phyloP scores from a whole-genome alignment of 164 flowering plant species.

The Aristolochia contorta region DNA sequence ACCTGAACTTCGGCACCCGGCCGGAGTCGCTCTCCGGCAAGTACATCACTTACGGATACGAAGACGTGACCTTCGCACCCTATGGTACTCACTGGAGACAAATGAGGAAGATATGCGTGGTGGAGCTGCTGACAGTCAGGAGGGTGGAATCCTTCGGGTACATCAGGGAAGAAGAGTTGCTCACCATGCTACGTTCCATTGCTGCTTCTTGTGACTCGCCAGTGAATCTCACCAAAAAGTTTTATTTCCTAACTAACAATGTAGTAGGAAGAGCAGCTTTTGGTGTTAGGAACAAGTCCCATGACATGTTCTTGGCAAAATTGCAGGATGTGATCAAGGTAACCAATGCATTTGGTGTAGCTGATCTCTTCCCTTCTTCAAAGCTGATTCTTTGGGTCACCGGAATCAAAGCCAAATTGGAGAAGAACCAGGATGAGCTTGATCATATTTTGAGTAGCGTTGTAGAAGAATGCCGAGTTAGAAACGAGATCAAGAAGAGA shows the following conservation, averaged over 20 bases:
- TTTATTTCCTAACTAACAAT: slow-evolving; percentile 1
- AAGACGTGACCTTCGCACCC: slow-evolving; percentile 36
- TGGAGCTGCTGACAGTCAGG: slow-evolving; percentile 38
- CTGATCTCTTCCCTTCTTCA: slow-evolving; percentile 3
- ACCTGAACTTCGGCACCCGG: background rate
- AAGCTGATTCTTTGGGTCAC: slow-evolving; percentile 1
- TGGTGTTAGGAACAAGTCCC: slow-evolving; percentile 6
- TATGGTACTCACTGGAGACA: slow-evolving; percentile 57
- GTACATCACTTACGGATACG: slow-evolving; percentile 33
- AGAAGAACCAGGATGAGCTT: slow-evolving; percentile 17
- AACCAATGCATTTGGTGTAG: background rate
- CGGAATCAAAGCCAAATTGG: background rate
- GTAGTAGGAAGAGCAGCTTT: slow-evolving; percentile 10
- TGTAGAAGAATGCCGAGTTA: too few species aligned
- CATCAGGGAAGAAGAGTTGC: slow-evolving; percentile 47
- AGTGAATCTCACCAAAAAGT: slow-evolving; percentile 4
- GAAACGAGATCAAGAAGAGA: background rate
- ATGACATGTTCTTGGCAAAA: background rate
- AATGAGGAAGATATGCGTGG: slow-evolving; percentile 30
- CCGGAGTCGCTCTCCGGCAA: slow-evolving; percentile 13
- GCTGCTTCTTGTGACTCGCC: background rate
- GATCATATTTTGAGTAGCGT: slow-evolving; percentile 1
- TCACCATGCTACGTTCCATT: slow-evolving; percentile 11
- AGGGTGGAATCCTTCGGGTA: slow-evolving; percentile 35
- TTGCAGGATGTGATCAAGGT: background rate